Conservation (phyloP, 2,329 filamentous ascomycete species). For the Colletotrichum somersetense region DNA sequence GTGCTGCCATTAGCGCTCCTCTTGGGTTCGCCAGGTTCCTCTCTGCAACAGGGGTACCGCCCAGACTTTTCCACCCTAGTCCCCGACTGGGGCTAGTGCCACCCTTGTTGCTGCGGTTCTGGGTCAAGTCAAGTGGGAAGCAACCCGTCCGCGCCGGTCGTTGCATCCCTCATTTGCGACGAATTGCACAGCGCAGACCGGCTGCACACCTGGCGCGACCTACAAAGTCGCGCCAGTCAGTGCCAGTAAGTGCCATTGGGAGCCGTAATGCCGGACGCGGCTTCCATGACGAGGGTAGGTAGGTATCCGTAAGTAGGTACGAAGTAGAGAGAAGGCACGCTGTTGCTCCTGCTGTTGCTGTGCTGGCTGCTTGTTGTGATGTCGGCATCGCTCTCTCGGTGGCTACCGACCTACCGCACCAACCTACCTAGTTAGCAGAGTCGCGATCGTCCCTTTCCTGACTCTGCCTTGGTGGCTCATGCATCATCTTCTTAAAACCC, state of each 20-base stretch:
- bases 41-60: conserved; percentile 33
- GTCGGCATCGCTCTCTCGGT: conserved; percentile 1
- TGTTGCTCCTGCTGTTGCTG: conserved; percentile 32
- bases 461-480: conserved; percentile 14
- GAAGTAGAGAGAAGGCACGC: conserved; percentile 14
- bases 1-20: conserved; percentile 31
- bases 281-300: not conserved
- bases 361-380: conserved; percentile 32
- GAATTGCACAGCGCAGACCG: conserved; percentile 23
- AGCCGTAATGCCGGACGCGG: conserved; percentile 22
- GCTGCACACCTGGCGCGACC: conserved; percentile 11
- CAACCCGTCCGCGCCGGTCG: conserved; percentile 6
- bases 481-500: conserved; percentile 19
- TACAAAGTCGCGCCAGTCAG: not conserved
- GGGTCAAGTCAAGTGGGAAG: conserved; percentile 15
- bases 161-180: conserved; percentile 33
- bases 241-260: not conserved
- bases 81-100: not conserved
- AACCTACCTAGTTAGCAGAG: not conserved
- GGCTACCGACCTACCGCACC: not conserved
- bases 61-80: conserved; percentile 20
- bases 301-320: no score
- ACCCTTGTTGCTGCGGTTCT: conserved; percentile 35
- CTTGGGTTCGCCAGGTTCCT: conserved; percentile 31
- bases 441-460: conserved; percentile 13